Evolutionary conservation across 108 stramenopile species (phyloP), one percentile per base, ranked within the genome.

Genomic region (Cyclostephanos tholiformis): DNA sequence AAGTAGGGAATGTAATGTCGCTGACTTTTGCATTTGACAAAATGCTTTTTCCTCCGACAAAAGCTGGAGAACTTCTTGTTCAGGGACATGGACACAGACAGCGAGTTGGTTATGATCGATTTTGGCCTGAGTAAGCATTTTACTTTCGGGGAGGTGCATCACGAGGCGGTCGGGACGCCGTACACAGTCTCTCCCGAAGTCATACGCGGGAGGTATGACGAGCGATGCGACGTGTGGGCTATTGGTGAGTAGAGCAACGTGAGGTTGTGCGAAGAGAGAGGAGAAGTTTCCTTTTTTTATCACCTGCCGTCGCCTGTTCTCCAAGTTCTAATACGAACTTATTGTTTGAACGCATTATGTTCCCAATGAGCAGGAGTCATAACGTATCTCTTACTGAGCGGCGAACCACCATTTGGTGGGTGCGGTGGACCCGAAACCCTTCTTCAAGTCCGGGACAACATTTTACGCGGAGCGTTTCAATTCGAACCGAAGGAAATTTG

Each of bases 71-170:
- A 97, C 66, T 97, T 98, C 73, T 75, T 98, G 20, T 93, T 99
- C 71, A 88, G 89, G 32, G 77, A 72, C 50, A 71, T 52, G 26
- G 73, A 77, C 23, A 71, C 75, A 10, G 85, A 91, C 51, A 78
- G 91, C 13, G 91, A 91, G 50, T 73, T 99, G 50, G 97, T 96
- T 73, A 96, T 99, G 84, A 99, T 99, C 74, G 98, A 99, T 85
- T 98, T 99, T 73, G 98, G 98, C 36, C 82, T 99, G 22, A 86
- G 84, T 48, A 95, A 91, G 79, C 96, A 97, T 83, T 98, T 97
- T 81, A 82, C 80, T 16, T 86, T 90, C 73, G 90, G 91, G 25
- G 91, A 96, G 73, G 76, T 86, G 27, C 92, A 91, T 48, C 85
- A 90, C 26, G 94, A 96, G 61, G 91, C 94, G 16, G 94, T 95